These are phyloP conservation scores for Aspergillus sp. DNA, from an alignment of 2,329 filamentous ascomycete genomes.

Conservation along the genomic window DNA sequence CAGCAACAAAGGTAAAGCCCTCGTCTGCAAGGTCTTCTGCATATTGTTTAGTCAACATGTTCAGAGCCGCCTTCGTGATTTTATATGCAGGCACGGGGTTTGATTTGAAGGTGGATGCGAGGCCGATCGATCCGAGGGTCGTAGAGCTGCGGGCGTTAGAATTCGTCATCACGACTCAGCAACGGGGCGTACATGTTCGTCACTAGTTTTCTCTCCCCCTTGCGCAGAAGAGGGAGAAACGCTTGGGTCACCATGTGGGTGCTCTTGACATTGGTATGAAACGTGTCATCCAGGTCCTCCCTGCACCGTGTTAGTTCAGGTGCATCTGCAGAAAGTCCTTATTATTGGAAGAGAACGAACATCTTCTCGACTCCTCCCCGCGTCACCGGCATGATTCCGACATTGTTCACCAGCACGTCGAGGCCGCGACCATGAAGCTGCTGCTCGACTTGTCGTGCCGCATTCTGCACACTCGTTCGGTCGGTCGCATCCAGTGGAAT, in stretches of 20 bases:
- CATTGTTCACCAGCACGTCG: conserved; percentile 50
- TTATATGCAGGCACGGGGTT: conserved; percentile 39
- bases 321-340: too few relatives aligned
- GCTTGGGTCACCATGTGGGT: conserved; percentile 40
- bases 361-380: conserved; percentile 21
- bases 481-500: conserved; percentile 42
- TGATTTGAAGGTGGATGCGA: conserved; percentile 18
- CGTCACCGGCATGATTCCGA: conserved; percentile 29
- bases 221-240: conserved; percentile 40
- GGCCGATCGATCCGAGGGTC: conserved; percentile 43
- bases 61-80: conserved; percentile 50
- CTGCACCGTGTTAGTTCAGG: conserved; percentile 9
- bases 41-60: conserved; percentile 44
- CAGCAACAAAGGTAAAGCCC: conserved; percentile 42
- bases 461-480: conserved; percentile 33
- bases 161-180: neutral
- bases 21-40: conserved; percentile 29
- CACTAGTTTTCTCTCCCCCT: conserved; percentile 43
- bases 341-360: conserved; percentile 9
- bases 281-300: conserved; percentile 38
- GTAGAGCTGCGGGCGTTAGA: conserved; percentile 31
- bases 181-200: conserved; percentile 41
- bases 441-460: conserved; percentile 31
- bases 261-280: conserved; percentile 44
- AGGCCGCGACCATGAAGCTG: conserved; percentile 40